Conservation (phyloP, 2,329 filamentous ascomycete genomes). For the Exophiala sp. region DNA sequence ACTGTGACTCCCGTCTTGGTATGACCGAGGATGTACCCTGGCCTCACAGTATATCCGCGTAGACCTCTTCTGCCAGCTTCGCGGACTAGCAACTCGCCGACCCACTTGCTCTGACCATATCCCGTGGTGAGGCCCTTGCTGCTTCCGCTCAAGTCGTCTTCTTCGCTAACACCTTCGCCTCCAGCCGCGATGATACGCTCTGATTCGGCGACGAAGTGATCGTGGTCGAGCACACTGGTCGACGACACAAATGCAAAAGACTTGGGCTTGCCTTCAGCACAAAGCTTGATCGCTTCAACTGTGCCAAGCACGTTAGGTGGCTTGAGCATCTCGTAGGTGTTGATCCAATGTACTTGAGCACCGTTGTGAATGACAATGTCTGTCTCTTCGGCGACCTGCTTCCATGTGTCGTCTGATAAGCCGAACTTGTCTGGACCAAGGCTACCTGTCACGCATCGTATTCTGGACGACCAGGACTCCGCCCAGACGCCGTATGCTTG, state of each 20-base stretch:
- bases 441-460: slow-evolving; percentile 70
- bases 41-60: slow-evolving; percentile 69
- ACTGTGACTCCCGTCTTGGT: slow-evolving; percentile 66
- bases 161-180: slow-evolving; percentile 65
- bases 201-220: slow-evolving; percentile 74
- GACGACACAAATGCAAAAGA: slow-evolving; percentile 77
- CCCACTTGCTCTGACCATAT: slow-evolving; percentile 92
- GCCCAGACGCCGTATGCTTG: slow-evolving; percentile 78
- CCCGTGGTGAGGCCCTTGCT: slow-evolving; percentile 74
- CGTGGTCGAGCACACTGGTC: slow-evolving; percentile 75
- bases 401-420: slow-evolving; percentile 64
- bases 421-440: slow-evolving; percentile 70
- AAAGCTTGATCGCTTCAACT: slow-evolving; percentile 71
- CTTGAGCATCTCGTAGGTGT: slow-evolving; percentile 68
- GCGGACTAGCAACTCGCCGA: slow-evolving; percentile 66
- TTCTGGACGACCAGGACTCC: slow-evolving; percentile 61
- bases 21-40: slow-evolving; percentile 82
- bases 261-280: slow-evolving; percentile 74
- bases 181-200: slow-evolving; percentile 59
- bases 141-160: slow-evolving; percentile 74
- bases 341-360: slow-evolving; percentile 74
- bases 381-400: slow-evolving; percentile 60
- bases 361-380: slow-evolving; percentile 82
- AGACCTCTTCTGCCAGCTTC: slow-evolving; percentile 77
- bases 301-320: slow-evolving; percentile 77